Evolutionary conservation across 2,329 filamentous ascomycete species (phyloP).

Genomic region (Proliferodiscus dingleyae): DNA sequence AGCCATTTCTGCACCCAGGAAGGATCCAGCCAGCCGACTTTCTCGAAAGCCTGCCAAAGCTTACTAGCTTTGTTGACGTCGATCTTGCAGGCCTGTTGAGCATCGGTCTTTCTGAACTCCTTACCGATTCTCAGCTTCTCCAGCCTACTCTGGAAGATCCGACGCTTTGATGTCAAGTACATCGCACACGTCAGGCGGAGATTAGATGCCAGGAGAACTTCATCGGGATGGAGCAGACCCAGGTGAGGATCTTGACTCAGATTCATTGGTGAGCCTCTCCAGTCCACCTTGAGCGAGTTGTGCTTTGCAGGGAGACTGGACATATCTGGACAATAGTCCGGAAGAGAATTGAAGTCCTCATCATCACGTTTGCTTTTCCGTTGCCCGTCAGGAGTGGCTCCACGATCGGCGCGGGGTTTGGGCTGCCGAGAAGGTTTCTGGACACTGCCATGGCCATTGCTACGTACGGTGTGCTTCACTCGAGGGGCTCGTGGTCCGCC

Average conservation of each 20-base stretch:
- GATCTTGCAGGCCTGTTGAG: slow-evolving; percentile 95
- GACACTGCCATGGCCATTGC: slow-evolving; percentile 2
- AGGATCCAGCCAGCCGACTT: slow-evolving; percentile 68
- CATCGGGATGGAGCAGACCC: slow-evolving; percentile 69
- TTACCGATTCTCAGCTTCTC: slow-evolving; percentile 63
- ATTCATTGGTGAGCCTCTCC: slow-evolving; percentile 78
- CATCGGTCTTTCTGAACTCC: slow-evolving; percentile 91
- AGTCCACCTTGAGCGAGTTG: slow-evolving; percentile 76
- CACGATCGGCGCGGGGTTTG: slow-evolving; percentile 12
- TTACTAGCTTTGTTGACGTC: slow-evolving; percentile 97
- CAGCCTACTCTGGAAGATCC: slow-evolving; percentile 77
- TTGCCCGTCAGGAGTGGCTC: slow-evolving; percentile 30
- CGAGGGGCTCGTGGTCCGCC: slow-evolving; percentile 10
- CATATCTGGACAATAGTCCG: slow-evolving; percentile 67
- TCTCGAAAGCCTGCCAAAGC: slow-evolving; percentile 84
- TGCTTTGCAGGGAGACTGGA: slow-evolving; percentile 59
- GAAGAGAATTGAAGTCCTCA: slow-evolving; percentile 69
- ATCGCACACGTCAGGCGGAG: slow-evolving; percentile 81
- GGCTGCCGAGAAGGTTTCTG: slow-evolving; percentile 6
- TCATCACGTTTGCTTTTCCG: slow-evolving; percentile 68
- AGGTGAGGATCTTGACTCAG: slow-evolving; percentile 67
- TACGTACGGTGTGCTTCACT: slow-evolving; percentile 2
- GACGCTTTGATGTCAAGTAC: slow-evolving; percentile 88
- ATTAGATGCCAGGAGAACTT: slow-evolving; percentile 70
- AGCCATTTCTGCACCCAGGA: slow-evolving; percentile 23